A percentile compares a stretch with the other conserved stretches of the same genome.
phyloP scores from a whole-genome alignment of 176 grass and related monocot species.

The Aegilops speltoides region DNA sequence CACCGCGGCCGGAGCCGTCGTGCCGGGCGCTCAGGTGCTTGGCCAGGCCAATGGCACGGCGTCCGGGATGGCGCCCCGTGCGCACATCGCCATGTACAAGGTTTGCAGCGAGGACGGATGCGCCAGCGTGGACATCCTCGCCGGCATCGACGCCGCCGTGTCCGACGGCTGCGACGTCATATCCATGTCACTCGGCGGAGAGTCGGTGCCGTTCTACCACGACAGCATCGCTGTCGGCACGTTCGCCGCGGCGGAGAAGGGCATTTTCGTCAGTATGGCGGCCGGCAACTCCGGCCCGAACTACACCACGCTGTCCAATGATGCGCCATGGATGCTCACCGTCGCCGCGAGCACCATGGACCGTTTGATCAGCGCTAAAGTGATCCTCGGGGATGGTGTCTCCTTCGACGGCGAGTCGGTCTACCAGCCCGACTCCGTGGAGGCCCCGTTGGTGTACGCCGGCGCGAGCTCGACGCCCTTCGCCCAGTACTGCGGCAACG shows the following conservation, averaged over 20 bases:
- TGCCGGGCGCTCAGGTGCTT: slow-evolving; percentile 35
- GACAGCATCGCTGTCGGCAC: neutral
- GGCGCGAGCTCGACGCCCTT: neutral
- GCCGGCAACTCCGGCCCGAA: neutral
- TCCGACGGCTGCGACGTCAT: neutral
- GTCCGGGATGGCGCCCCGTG: slow-evolving; percentile 41
- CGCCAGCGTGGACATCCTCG: slow-evolving; percentile 10
- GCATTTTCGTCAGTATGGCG: neutral
- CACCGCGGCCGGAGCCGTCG: slow-evolving; percentile 52
- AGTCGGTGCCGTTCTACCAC: neutral
- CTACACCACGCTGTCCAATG: neutral
- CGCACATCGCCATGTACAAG: slow-evolving; percentile 58
- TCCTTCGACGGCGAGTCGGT: neutral
- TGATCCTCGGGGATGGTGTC: neutral
- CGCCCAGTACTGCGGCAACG: neutral
- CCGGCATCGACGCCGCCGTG: slow-evolving; percentile 26
- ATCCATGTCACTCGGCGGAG: neutral
- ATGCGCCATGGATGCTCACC: slow-evolving; percentile 13
- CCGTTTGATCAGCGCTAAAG: neutral
- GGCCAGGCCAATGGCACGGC: slow-evolving; percentile 28
- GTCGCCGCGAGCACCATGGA: slow-evolving; percentile 42
- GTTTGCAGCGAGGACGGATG: slow-evolving; percentile 28
- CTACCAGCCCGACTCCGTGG: neutral
- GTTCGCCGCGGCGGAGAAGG: slow-evolving; percentile 13
- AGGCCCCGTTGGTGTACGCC: neutral